Percentiles rank a stretch among this genome's conserved stretches.
Evolutionary conservation across 352 stramenopile genomes (phyloP).

Genomic region (Globisporangium nunn): DNA sequence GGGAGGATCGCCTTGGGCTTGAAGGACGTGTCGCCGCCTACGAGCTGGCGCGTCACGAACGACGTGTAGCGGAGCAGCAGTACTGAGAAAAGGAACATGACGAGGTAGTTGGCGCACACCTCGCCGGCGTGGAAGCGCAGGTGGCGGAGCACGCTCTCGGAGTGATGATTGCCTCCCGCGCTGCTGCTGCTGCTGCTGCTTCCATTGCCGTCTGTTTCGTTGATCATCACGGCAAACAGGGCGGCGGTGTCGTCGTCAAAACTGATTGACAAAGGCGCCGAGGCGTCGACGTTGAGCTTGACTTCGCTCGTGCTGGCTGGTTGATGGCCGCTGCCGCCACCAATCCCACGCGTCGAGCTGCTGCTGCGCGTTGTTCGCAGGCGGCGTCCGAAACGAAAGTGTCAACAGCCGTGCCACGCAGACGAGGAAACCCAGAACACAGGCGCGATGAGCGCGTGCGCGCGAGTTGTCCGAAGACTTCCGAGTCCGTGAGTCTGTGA

Average conservation of each 20-base stretch:
- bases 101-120: conserved; percentile 41
- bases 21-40: conserved; percentile 29
- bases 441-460: no score
- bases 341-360: no score
- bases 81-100: conserved; percentile 49
- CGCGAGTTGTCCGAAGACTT: no score
- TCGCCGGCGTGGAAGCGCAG: conserved; percentile 36
- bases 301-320: not conserved
- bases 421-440: no score
- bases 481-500: no score
- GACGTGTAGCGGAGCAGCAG: conserved; percentile 40
- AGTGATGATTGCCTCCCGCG: not conserved
- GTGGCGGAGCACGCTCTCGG: not conserved
- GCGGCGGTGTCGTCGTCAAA: not conserved
- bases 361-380: not conserved
- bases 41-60: conserved; percentile 26
- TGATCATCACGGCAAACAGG: not conserved
- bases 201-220: not conserved
- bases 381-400: not conserved
- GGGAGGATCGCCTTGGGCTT: conserved; percentile 54
- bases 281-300: not conserved
- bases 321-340: no score
- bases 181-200: not conserved
- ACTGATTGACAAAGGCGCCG: not conserved
- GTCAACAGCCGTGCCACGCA: no score